Evolutionary conservation across 495 filamentous ascomycete genomes (phyloP).

Genomic region (Xylaria sp.): DNA sequence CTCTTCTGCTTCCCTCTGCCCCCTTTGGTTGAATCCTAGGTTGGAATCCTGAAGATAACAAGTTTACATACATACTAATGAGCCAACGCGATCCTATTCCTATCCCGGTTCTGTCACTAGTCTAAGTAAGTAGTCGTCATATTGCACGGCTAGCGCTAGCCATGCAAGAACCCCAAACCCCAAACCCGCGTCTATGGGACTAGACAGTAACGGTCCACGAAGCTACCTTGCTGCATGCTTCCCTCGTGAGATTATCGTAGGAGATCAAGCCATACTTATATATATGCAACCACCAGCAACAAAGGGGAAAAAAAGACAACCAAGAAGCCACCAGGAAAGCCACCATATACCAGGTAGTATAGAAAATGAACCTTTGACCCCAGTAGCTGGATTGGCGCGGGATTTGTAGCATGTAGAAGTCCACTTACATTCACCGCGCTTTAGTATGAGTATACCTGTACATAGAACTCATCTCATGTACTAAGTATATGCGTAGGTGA

Average conservation of each 20-base stretch:
- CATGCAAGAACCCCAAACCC: constrained; percentile 7
- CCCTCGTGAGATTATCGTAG: not conserved
- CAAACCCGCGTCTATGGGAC: constrained; percentile 2
- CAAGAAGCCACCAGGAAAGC: not conserved
- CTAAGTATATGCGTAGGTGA: no score
- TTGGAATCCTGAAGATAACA: not conserved
- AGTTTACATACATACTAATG: constrained; percentile 2
- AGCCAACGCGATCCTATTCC: not conserved
- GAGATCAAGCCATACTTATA: not conserved
- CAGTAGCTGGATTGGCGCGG: not conserved
- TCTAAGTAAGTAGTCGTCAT: not conserved
- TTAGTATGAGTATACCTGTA: constrained; percentile 15
- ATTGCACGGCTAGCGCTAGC: not conserved
- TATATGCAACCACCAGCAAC: not conserved
- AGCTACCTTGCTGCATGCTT: not conserved
- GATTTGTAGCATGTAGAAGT: not conserved
- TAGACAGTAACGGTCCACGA: not conserved
- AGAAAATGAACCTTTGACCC: not conserved
- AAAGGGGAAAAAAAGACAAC: no score
- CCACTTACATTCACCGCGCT: not conserved
- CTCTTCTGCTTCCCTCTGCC: not conserved
- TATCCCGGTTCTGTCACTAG: not conserved
- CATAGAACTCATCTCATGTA: no score
- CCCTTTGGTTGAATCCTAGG: not conserved
- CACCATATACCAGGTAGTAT: not conserved